A percentile compares a stretch with the other conserved stretches of the same genome.
phyloP scores from a whole-genome alignment of 1,139 yeast species.

The Pichia sp. region DNA sequence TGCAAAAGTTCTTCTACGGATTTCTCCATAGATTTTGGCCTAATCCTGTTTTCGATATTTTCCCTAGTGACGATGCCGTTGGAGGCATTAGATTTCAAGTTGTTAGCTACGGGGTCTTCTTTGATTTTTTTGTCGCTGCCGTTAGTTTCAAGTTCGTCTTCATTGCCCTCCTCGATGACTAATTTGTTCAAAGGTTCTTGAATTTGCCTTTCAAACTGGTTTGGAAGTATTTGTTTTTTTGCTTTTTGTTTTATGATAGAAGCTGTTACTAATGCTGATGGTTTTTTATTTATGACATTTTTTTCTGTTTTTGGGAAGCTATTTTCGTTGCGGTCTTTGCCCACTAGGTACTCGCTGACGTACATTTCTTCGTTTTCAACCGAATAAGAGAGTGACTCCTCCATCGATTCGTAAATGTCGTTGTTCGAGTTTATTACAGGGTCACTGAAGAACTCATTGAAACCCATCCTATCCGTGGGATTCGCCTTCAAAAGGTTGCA shows the following conservation, averaged over 20 bases:
- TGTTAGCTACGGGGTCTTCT: background rate
- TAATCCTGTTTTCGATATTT: conserved; percentile 37
- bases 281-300: background rate
- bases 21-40: conserved; percentile 33
- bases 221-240: background rate
- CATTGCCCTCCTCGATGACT: conserved; percentile 17
- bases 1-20: conserved; percentile 7
- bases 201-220: background rate
- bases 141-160: conserved; percentile 5
- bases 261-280: conserved; percentile 4
- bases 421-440: conserved; percentile 44
- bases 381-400: conserved; percentile 61
- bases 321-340: conserved; percentile 10
- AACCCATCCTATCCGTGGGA: conserved; percentile 84
- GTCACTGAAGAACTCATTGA: conserved; percentile 77
- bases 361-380: conserved; percentile 73
- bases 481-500: conserved; percentile 73
- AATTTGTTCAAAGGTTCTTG: conserved; percentile 19
- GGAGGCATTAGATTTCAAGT: conserved; percentile 7
- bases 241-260: conserved; percentile 7
- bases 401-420: conserved; percentile 39
- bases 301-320: background rate
- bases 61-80: conserved; percentile 7
- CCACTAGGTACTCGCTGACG: conserved; percentile 68
- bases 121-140: background rate